phyloP scores from a whole-genome alignment of 164 flowering plant genomes.

The Pachysandra terminalis region DNA sequence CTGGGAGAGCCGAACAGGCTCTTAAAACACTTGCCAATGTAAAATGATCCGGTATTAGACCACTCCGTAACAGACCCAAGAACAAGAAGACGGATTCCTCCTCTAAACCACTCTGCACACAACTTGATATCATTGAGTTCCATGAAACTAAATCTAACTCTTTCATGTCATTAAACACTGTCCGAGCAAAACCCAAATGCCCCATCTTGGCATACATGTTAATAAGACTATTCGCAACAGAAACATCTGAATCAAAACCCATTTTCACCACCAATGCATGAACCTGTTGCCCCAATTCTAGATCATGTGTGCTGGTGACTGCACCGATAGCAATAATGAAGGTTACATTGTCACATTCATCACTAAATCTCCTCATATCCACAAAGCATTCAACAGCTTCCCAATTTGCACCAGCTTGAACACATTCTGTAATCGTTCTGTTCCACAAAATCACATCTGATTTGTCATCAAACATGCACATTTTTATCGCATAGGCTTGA shows the following conservation, averaged over 20 bases:
- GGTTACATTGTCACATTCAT: constrained; percentile 36
- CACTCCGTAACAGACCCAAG: constrained; percentile 25
- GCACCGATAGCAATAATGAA: constrained; percentile 38
- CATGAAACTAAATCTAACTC: constrained; percentile 53
- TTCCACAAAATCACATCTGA: constrained; percentile 37
- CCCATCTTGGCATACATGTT: constrained; percentile 50
- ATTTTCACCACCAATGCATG: constrained; percentile 37
- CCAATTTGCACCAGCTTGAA: constrained; percentile 24
- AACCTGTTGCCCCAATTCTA: constrained; percentile 36
- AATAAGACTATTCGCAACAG: constrained; percentile 45
- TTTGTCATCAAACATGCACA: constrained; percentile 21
- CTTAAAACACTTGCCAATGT: constrained; percentile 50
- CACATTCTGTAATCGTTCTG: constrained; percentile 34
- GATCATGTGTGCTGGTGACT: constrained; percentile 19
- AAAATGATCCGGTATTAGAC: constrained; percentile 44
- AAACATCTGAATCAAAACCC: constrained; percentile 29
- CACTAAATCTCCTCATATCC: constrained; percentile 27
- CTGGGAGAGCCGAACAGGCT: constrained; percentile 38
- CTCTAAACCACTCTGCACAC: constrained; percentile 30
- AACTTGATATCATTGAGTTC: constrained; percentile 55
- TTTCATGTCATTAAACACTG: constrained; percentile 35
- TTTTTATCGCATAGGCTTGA: constrained; percentile 39
- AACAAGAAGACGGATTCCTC: constrained; percentile 31
- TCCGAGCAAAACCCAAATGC: constrained; percentile 19
- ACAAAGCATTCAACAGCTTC: constrained; percentile 35